Percentiles rank a stretch among this genome's conserved stretches.
These are phyloP conservation scores for Dictyostelium purpureum DNA, from an alignment of 78 protist genomes.

Conservation along the genomic window DNA sequence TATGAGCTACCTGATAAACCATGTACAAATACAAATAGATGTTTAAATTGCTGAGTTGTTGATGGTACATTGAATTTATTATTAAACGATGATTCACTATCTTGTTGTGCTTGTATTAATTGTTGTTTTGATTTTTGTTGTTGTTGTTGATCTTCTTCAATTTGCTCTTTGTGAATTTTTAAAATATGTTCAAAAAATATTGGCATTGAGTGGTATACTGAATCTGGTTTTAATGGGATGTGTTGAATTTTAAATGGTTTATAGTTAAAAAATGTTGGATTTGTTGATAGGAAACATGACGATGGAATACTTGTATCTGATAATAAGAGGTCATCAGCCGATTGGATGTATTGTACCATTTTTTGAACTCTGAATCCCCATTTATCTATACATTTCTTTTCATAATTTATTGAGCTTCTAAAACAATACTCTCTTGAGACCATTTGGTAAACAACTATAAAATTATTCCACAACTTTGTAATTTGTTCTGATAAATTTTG, in stretches of 20 bases:
- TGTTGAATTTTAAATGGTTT: slow-evolving; percentile 50
- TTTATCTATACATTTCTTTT: slow-evolving; percentile 53
- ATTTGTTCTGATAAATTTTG: slow-evolving; percentile 42
- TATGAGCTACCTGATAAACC: slow-evolving; percentile 78
- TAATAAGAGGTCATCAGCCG: slow-evolving; percentile 17
- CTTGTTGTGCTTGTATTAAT: background rate
- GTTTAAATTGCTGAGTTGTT: slow-evolving; percentile 24
- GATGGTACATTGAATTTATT: background rate
- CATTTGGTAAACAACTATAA: slow-evolving; percentile 7
- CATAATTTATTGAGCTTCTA: slow-evolving; percentile 14
- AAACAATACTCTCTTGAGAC: slow-evolving; percentile 46
- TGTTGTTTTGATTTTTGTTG: background rate
- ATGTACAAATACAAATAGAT: slow-evolving; percentile 82
- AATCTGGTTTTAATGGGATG: slow-evolving; percentile 44
- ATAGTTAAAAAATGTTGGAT: slow-evolving; percentile 11
- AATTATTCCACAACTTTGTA: slow-evolving; percentile 24
- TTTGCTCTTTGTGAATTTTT: slow-evolving; percentile 16
- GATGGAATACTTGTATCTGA: slow-evolving; percentile 53
- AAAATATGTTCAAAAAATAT: slow-evolving; percentile 66
- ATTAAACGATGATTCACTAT: background rate
- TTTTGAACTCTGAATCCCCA: slow-evolving; percentile 51
- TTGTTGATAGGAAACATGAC: background rate
- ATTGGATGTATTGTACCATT: slow-evolving; percentile 45
- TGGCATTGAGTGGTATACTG: slow-evolving; percentile 45
- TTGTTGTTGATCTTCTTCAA: background rate